phyloP scores from a whole-genome alignment of 1,139 yeast species.

The Geotrichum cucujoidarum region DNA sequence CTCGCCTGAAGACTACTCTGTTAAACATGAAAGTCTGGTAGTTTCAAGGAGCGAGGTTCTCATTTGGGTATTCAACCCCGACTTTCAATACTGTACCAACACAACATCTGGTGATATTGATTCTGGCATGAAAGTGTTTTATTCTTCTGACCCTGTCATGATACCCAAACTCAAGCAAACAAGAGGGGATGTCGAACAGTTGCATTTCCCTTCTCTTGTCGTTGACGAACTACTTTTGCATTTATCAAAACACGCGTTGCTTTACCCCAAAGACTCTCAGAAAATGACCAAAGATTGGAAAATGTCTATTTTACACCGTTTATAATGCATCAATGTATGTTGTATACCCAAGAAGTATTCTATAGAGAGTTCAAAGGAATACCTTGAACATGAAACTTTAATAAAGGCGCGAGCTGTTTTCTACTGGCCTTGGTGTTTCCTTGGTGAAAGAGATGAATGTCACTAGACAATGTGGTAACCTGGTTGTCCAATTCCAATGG shows the following conservation, averaged over 20 bases:
- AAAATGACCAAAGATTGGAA: slow-evolving; percentile 12
- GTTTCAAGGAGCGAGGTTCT: slow-evolving; percentile 25
- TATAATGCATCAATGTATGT: not conserved
- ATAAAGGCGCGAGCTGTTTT: slow-evolving; percentile 75
- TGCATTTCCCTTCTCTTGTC: slow-evolving; percentile 22
- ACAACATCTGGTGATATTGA: slow-evolving; percentile 24
- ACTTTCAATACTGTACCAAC: slow-evolving; percentile 37
- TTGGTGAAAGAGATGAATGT: slow-evolving; percentile 43
- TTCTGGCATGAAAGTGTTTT: slow-evolving; percentile 44
- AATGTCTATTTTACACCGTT: slow-evolving; percentile 15
- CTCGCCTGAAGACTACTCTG: slow-evolving; percentile 19
- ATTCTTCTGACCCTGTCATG: slow-evolving; percentile 28
- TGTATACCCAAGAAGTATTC: no score
- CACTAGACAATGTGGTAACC: slow-evolving; percentile 1
- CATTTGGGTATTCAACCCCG: slow-evolving; percentile 58
- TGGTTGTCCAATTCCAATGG: slow-evolving; percentile 5
- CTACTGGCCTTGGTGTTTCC: slow-evolving; percentile 59
- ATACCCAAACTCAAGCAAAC: slow-evolving; percentile 30
- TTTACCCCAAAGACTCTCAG: slow-evolving; percentile 6
- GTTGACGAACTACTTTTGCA: slow-evolving; percentile 9
- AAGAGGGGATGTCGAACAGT: slow-evolving; percentile 41
- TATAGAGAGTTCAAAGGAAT: slow-evolving; percentile 20
- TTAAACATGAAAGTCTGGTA: not conserved
- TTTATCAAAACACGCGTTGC: slow-evolving; percentile 1
- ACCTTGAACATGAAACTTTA: slow-evolving; percentile 29